Base-by-base conservation (phyloP, 768 basidiomycete genomes). In the Porphyrellus cyaneotinctus region DNA sequence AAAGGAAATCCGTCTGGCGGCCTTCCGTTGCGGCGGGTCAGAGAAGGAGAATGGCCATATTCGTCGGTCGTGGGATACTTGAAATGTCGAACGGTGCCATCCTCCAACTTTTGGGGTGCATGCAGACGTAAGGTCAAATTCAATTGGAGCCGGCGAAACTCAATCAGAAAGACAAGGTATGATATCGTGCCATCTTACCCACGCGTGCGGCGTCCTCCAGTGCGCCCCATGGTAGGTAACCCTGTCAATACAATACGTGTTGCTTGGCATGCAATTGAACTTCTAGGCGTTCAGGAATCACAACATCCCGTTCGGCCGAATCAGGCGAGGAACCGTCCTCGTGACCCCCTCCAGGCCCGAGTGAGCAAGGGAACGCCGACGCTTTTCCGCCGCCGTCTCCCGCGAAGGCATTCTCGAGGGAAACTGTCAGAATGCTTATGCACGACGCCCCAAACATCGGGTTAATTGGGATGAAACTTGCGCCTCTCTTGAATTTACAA, bases 81-180 rank as follows among this genome's bases (percentile, higher is more conserved):
- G n/a, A n/a, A 36, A 15, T 35, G 24, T 36, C 17, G 22, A n/a
- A 12, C 20, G 35, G 30, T 18, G 23, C 23, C 24, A 26, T 39
- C 13, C 31, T 6, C 15, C 23, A 9, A 6, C 35, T 20, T 33
- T 17, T 13, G 26, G 33, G 32, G 28, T 23, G 24, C 36, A 30
- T 41, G 36, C 44, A 47, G 10, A 56, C 47, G 28, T 58, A 49
- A 52, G 53, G 17, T 30, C 28, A 24, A 57, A 49, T 43, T 55
- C 51, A 65, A 62, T 62, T 57, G 55, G 42, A 47, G 38, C 32
- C 49, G 48, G 55, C 49, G 45, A 55, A 63, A 62, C 63, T 53
- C 54, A 37, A 61, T 53, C 43, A 45, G n/a, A 20, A 23, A 20
- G 18, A 38, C 35, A n/a, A 9, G 17, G 35, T 5, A 28, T 28